These are phyloP conservation scores for Moringa oleifera DNA, from an alignment of 345 rosid genomes.

Conservation along the genomic window DNA sequence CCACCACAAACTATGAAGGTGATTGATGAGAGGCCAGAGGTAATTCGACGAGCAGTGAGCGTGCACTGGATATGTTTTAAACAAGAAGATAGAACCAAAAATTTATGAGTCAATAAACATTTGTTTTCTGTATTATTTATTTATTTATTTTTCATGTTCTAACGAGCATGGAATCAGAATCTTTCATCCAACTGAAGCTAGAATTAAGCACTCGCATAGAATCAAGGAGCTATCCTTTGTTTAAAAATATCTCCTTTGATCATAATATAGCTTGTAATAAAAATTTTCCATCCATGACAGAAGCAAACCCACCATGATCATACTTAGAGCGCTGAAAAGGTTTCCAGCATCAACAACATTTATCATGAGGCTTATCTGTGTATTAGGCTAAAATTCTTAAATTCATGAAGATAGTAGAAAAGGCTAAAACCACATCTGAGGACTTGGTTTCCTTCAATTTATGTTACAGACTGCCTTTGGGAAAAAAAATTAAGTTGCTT, in stretches of 20 bases:
- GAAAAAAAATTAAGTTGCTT: too few species aligned
- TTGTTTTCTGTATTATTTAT: too few species aligned
- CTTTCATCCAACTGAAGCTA: neutral
- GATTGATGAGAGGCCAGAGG: conserved; percentile 40
- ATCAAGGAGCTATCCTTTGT: neutral
- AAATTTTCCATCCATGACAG: too few species aligned
- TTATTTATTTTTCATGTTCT: neutral
- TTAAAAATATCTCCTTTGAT: neutral
- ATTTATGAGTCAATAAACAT: conserved; percentile 1
- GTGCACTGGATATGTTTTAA: conserved; percentile 54
- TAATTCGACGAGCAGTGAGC: conserved; percentile 63
- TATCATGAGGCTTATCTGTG: neutral
- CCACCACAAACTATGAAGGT: conserved; percentile 48
- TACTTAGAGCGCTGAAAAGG: neutral
- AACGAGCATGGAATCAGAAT: neutral
- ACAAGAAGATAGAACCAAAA: conserved; percentile 7
- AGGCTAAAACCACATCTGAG: neutral
- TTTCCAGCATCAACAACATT: neutral
- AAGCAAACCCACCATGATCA: neutral
- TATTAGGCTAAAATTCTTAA: neutral
- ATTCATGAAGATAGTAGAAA: neutral
- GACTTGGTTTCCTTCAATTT: too few species aligned
- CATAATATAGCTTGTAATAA: neutral
- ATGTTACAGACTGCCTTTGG: neutral
- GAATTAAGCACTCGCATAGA: neutral